A percentile compares a stretch with the other conserved stretches of the same genome.
Conservation (phyloP, 495 filamentous ascomycete genomes). For the Neurospora sp. region DNA sequence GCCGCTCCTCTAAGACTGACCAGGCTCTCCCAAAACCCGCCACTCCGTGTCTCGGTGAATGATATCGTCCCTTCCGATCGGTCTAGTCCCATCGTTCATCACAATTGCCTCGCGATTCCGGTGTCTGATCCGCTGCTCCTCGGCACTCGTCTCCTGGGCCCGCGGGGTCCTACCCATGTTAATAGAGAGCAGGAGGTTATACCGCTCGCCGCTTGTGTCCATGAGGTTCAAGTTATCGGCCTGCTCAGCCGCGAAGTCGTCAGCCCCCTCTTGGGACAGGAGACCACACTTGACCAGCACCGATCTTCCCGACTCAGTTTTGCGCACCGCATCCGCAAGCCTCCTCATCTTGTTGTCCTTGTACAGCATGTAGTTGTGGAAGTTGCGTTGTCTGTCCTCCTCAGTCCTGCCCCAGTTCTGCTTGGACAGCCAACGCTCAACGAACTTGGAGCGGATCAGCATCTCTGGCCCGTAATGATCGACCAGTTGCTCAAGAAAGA, state of each 20-base stretch:
- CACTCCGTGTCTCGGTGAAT: conserved; percentile 35
- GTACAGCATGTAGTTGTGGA: conserved; percentile 29
- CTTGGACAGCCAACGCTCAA: conserved; percentile 46
- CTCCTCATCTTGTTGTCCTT: conserved; percentile 37
- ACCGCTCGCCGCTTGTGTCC: conserved; percentile 6
- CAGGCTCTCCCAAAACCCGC: not conserved
- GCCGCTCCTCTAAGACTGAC: not conserved
- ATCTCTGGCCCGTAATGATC: conserved; percentile 29
- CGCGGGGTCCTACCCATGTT: conserved; percentile 23
- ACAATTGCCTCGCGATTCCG: conserved; percentile 55
- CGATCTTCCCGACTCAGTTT: conserved; percentile 26
- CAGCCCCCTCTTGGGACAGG: conserved; percentile 9
- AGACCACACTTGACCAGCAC: conserved; percentile 34
- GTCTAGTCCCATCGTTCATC: conserved; percentile 48
- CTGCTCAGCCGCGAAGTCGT: conserved; percentile 9
- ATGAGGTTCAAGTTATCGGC: conserved; percentile 4
- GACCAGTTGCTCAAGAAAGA: conserved; percentile 35
- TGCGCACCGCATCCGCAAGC: conserved; percentile 28
- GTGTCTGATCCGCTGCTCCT: conserved; percentile 43
- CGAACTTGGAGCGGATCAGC: conserved; percentile 38
- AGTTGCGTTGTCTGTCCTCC: conserved; percentile 35
- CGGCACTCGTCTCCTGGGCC: conserved; percentile 23
- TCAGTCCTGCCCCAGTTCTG: conserved; percentile 43
- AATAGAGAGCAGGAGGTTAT: conserved; percentile 26
- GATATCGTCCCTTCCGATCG: conserved; percentile 48